Percentiles rank a stretch among this genome's conserved stretches.
Conservation (phyloP, 768 basidiomycete species). For the Botryobasidium botryosum region DNA sequence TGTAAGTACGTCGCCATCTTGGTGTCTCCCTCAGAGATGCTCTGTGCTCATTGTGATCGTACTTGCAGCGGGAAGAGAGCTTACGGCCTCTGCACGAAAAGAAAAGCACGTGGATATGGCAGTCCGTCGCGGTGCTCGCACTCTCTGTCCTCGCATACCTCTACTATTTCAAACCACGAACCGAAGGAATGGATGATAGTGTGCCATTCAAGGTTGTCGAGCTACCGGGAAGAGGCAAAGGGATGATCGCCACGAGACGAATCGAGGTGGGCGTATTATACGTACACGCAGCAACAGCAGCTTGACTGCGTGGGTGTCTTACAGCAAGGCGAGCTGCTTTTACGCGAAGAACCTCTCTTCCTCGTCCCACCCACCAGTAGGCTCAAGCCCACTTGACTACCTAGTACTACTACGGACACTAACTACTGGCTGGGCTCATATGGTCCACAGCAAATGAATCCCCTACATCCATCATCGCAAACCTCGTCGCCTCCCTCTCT, state of each 20-base stretch:
- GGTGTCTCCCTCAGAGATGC: too few species aligned
- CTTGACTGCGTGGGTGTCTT: slow-evolving; percentile 6
- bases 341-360: slow-evolving; percentile 39
- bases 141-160: too few species aligned
- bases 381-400: too few species aligned
- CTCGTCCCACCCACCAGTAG: slow-evolving; percentile 34
- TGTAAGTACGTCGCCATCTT: too few species aligned
- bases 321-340: slow-evolving; percentile 42
- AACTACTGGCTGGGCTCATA: neutral
- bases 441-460: neutral
- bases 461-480: neutral
- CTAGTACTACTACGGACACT: neutral
- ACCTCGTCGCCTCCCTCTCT: neutral
- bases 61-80: too few species aligned
- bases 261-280: slow-evolving; percentile 25
- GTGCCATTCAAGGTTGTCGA: slow-evolving; percentile 26
- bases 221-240: slow-evolving; percentile 39
- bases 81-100: too few species aligned
- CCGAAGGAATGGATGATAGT: too few species aligned
- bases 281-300: neutral
- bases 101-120: too few species aligned
- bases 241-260: slow-evolving; percentile 33
- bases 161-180: too few species aligned
- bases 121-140: too few species aligned
- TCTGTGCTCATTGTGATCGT: too few species aligned